Base-by-base conservation (phyloP, 768 basidiomycete genomes). In the Termitomyces sp. region DNA sequence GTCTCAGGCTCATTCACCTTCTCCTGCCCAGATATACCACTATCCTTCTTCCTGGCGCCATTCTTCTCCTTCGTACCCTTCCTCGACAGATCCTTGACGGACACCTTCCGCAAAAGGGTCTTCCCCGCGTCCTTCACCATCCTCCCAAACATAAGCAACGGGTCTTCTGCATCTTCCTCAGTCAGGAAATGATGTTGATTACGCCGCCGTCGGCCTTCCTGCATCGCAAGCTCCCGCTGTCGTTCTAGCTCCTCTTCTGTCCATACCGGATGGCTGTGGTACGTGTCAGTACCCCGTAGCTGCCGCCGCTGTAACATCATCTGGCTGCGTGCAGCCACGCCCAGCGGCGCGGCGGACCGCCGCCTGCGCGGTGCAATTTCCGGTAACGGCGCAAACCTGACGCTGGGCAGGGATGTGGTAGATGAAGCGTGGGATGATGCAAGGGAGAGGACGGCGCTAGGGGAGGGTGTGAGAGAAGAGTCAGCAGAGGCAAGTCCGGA, bases 371-470 rank as follows among this genome's bases (percentile, higher is more conserved):
- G 81, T 20, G 77, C 82, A 1, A 80, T 69, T 60, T 81, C 74
- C 1, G 86, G 86, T 29, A 88, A 72, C 0, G 86, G 86, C 1
- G 86, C 86, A 58, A 88, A 88, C 63, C 76, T 81, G 48, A 88
- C 79, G 54, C 74, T 79, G 11, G 56, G 40, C 4, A 65, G 62
- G 3, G 79, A 78, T 37, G 81, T 81, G 45, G 69, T 69, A 4
- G 73, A 69, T 4, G 64, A 54, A 60, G 70, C 45, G 46, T 76
- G 76, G 1, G 80, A 66, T 60, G 74, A 79, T 4, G 77, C 81
- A 36, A 76, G 75, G 34, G 90, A 79, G 40, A 91, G 89, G 52
- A 65, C 69, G 20, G 62, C 65, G 2, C 81, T 76, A 1, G 61
- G 60, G 2, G 67, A 67, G 6, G 64, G 32, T 10, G 50, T 42